phyloP scores from a whole-genome alignment of 2,329 filamentous ascomycete genomes.

The Coniochaeta sp. region DNA sequence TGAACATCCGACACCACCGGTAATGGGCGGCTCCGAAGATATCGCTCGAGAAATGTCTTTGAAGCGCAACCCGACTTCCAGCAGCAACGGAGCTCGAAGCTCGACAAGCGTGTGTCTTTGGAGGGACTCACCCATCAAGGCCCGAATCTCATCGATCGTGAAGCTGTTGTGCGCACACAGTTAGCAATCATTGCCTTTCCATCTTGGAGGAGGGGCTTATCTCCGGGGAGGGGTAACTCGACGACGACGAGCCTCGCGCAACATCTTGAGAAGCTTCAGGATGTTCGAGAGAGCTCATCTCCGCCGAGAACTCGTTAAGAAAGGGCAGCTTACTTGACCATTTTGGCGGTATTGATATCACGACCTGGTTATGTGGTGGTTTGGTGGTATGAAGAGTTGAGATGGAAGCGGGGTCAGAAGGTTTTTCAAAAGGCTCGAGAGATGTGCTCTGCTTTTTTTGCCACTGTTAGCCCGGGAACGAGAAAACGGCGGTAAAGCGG shows the following conservation, averaged over 20 bases:
- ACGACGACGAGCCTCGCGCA: constrained; percentile 6
- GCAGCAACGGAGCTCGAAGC: not conserved
- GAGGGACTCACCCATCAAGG: constrained; percentile 54
- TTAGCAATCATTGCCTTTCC: constrained; percentile 40
- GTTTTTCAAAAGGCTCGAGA: not conserved
- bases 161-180: constrained; percentile 60
- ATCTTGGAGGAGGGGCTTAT: constrained; percentile 25
- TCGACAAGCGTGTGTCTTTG: not conserved
- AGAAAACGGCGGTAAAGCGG: not conserved
- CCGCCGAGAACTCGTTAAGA: not conserved
- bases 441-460: not conserved
- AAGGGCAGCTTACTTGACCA: constrained; percentile 87
- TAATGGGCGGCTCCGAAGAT: not conserved
- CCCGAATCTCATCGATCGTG: constrained; percentile 90
- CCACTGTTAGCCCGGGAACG: not conserved
- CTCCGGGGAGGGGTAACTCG: constrained; percentile 29
- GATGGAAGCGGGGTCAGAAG: not conserved
- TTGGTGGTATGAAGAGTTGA: constrained; percentile 12
- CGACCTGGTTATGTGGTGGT: constrained; percentile 21
- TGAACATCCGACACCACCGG: not conserved
- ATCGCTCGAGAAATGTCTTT: not conserved
- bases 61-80: not conserved
- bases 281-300: not conserved
- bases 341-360: constrained; percentile 73
- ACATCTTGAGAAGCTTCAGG: not conserved